A percentile compares a stretch with the other conserved stretches of the same genome.
These are phyloP conservation scores for Eutrema heterophyllum DNA, from an alignment of 345 rosid species.

Conservation along the genomic window DNA sequence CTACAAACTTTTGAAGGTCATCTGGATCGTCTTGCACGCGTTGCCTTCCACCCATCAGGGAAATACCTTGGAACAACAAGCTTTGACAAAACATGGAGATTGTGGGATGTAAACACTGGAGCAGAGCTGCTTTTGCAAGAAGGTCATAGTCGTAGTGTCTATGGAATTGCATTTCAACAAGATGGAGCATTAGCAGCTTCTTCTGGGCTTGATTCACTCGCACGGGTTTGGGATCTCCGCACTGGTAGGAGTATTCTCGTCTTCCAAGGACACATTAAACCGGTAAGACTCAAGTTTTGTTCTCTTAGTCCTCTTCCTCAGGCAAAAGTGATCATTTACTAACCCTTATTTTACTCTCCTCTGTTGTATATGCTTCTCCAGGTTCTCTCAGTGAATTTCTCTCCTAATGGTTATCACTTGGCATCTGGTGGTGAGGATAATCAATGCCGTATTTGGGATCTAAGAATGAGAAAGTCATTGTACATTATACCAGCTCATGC, in stretches of 20 bases:
- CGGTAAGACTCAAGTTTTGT: constrained; percentile 40
- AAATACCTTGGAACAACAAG: constrained; percentile 87
- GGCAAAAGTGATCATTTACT: neutral
- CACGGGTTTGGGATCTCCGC: constrained; percentile 99
- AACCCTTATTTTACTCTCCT: neutral
- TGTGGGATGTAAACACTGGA: constrained; percentile 86
- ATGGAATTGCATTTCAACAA: constrained; percentile 83
- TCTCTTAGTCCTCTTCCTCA: neutral
- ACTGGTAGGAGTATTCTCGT: constrained; percentile 83
- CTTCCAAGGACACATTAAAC: constrained; percentile 93
- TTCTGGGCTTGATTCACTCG: constrained; percentile 81
- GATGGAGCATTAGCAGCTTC: constrained; percentile 96
- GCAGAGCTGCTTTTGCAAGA: constrained; percentile 91
- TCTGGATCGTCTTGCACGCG: constrained; percentile 85
- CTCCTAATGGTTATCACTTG: constrained; percentile 95
- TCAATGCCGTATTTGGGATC: constrained; percentile 93
- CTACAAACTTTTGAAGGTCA: constrained; percentile 81
- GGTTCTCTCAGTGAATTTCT: constrained; percentile 81
- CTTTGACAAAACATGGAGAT: constrained; percentile 97
- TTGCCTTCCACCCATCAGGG: constrained; percentile 95
- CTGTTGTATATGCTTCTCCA: constrained; percentile 33
- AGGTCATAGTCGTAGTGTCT: constrained; percentile 91
- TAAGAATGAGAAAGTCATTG: constrained; percentile 78
- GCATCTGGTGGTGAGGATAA: constrained; percentile 97
- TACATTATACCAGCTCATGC: constrained; percentile 91